phyloP scores from a whole-genome alignment of 768 basidiomycete genomes.

The Gautieria morchelliformis region DNA sequence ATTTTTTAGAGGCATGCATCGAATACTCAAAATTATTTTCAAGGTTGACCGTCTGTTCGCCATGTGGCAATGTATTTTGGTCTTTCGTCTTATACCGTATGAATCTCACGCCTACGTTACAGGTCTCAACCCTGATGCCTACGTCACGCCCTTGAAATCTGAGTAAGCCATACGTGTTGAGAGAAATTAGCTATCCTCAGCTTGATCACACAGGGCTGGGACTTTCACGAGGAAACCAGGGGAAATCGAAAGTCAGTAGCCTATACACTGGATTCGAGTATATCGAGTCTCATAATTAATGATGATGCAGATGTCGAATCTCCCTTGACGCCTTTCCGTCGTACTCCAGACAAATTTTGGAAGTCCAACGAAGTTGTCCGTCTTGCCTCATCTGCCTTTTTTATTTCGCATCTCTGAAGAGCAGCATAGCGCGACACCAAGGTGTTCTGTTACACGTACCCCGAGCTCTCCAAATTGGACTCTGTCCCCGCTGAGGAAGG shows the following conservation, averaged over 20 bases:
- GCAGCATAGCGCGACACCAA: constrained; percentile 16
- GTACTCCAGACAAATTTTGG: constrained; percentile 30
- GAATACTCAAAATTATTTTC: constrained; percentile 11
- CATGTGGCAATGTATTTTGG: constrained; percentile 29
- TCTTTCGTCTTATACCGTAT: background rate
- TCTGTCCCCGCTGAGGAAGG: background rate
- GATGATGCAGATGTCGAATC: constrained; percentile 17
- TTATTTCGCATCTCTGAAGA: background rate
- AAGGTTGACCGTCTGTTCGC: constrained; percentile 44
- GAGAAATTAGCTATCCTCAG: too few relatives aligned
- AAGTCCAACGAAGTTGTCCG: constrained; percentile 20
- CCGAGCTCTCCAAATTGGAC: constrained; percentile 33
- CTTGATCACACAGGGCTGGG: constrained; percentile 17
- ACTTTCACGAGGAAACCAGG: constrained; percentile 18
- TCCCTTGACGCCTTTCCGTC: constrained; percentile 38
- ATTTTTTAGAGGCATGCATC: background rate
- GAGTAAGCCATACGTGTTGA: constrained; percentile 11
- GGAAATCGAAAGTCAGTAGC: constrained; percentile 23
- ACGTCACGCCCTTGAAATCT: constrained; percentile 22
- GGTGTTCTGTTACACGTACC: constrained; percentile 37
- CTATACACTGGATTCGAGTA: constrained; percentile 2
- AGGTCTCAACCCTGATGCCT: constrained; percentile 33
- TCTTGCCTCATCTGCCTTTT: background rate
- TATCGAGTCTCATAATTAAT: background rate
- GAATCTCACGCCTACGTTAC: background rate